Conservation (phyloP, 768 basidiomycete genomes). For the Punctularia strigosozonata region DNA sequence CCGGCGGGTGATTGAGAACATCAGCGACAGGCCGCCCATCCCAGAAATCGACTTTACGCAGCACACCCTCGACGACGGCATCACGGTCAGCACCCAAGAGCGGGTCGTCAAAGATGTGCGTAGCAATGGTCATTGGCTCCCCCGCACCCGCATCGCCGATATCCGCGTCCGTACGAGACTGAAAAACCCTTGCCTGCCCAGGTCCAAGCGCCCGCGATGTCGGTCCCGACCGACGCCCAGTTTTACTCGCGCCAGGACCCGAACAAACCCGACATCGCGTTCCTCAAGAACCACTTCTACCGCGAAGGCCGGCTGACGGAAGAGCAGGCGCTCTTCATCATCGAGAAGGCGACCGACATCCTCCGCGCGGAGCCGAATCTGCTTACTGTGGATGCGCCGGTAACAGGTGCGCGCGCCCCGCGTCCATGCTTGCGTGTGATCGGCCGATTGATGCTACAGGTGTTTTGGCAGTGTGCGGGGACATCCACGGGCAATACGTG, state of each 20-base stretch:
- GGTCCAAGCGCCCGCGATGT: slow-evolving; percentile 98
- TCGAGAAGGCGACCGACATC: slow-evolving; percentile 78
- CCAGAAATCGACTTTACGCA: slow-evolving; percentile 83
- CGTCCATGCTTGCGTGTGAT: slow-evolving; percentile 13
- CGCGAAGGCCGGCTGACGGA: slow-evolving; percentile 89
- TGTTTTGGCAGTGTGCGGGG: slow-evolving; percentile 71
- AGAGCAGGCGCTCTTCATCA: slow-evolving; percentile 90
- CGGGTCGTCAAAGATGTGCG: slow-evolving; percentile 92
- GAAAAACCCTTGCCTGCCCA: slow-evolving; percentile 26
- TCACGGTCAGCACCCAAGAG: slow-evolving; percentile 84
- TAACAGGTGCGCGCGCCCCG: slow-evolving; percentile 59
- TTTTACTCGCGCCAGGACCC: slow-evolving; percentile 83
- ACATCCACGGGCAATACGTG: slow-evolving; percentile 99
- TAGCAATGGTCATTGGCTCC: background rate
- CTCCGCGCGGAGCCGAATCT: slow-evolving; percentile 82
- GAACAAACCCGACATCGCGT: slow-evolving; percentile 88
- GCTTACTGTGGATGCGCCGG: slow-evolving; percentile 90
- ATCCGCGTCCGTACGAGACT: too few relatives aligned
- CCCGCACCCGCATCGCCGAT: background rate
- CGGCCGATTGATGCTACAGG: too few relatives aligned
- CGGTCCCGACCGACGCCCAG: slow-evolving; percentile 82
- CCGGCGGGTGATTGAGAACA: slow-evolving; percentile 58
- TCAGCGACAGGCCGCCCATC: slow-evolving; percentile 34
- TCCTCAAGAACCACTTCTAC: slow-evolving; percentile 98
- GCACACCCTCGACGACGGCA: slow-evolving; percentile 88